phyloP scores from a whole-genome alignment of 805 yeast species.

The Ogataea haglerorum region DNA sequence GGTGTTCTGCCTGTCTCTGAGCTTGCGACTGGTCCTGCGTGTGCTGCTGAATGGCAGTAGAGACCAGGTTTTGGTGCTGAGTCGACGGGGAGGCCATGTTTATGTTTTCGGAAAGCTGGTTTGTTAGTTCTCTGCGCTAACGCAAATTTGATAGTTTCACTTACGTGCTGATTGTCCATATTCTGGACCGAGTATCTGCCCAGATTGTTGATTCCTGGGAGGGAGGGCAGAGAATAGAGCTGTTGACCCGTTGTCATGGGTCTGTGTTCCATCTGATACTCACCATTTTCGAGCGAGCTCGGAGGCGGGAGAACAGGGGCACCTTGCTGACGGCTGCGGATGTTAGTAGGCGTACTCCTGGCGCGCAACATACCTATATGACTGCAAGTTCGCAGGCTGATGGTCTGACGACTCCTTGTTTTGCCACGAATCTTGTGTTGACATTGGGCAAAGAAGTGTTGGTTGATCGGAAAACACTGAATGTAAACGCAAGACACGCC shows the following conservation, averaged over 20 bases:
- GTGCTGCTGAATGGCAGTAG: slow-evolving; percentile 23
- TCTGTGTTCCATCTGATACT: slow-evolving; percentile 16
- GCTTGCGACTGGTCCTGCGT: slow-evolving; percentile 20
- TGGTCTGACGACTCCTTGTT: slow-evolving; percentile 13
- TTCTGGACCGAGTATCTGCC: slow-evolving; percentile 49
- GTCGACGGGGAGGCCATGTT: slow-evolving; percentile 24
- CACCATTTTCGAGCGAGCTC: slow-evolving; percentile 46
- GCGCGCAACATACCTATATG: slow-evolving; percentile 9
- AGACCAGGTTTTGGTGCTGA: slow-evolving; percentile 14
- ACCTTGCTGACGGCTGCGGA: slow-evolving; percentile 44
- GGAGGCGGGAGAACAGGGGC: slow-evolving; percentile 63
- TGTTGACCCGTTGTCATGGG: slow-evolving; percentile 36
- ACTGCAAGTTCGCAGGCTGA: slow-evolving; percentile 9
- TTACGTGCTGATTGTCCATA: slow-evolving; percentile 37
- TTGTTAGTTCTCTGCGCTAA: slow-evolving; percentile 1
- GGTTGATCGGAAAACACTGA: slow-evolving; percentile 1
- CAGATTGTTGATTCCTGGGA: slow-evolving; percentile 48
- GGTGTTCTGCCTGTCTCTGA: slow-evolving; percentile 21
- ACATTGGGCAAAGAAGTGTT: slow-evolving; percentile 7
- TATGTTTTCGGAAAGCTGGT: slow-evolving; percentile 26
- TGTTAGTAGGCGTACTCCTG: slow-evolving; percentile 13
- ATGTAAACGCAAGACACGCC: slow-evolving; percentile 5
- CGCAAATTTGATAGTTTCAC: slow-evolving; percentile 21
- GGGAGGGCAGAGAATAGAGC: slow-evolving; percentile 49
- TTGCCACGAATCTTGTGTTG: slow-evolving; percentile 16